Conservation (phyloP, 2,329 filamentous ascomycete genomes). For the Hymenoscyphus repandus region DNA sequence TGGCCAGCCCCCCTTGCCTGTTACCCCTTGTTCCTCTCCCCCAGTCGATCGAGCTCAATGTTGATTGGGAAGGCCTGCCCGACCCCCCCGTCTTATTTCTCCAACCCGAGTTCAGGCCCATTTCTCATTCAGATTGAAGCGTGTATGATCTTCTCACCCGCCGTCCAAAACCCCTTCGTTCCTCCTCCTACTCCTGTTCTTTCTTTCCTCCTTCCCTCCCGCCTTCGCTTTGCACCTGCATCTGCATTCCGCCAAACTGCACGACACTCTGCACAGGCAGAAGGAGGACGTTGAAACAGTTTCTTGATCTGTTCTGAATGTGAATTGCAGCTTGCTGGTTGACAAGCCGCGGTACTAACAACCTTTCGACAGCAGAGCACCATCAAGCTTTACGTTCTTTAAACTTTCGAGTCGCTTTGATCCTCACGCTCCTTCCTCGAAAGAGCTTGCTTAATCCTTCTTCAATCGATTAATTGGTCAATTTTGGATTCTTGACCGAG, state of each 20-base stretch:
- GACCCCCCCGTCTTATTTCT: conserved; percentile 1
- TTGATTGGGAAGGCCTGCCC: conserved; percentile 3
- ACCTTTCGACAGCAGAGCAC: background rate
- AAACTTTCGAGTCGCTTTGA: background rate
- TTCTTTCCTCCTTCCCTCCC: conserved; percentile 15
- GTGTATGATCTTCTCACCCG: conserved; percentile 7
- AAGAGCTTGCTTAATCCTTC: background rate
- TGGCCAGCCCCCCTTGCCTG: background rate
- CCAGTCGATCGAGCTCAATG: background rate
- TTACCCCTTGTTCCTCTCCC: background rate
- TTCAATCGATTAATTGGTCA: conserved; percentile 1
- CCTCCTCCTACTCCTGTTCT: conserved; percentile 14
- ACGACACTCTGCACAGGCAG: conserved; percentile 14
- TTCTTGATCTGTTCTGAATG: conserved; percentile 7
- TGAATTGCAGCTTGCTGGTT: conserved; percentile 23
- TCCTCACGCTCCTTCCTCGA: conserved; percentile 1
- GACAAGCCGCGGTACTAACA: conserved; percentile 14
- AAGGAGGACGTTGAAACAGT: conserved; percentile 7
- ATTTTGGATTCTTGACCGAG: background rate
- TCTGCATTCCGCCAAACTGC: conserved; percentile 16
- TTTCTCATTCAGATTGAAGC: conserved; percentile 2
- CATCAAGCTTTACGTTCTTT: background rate
- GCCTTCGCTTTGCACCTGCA: conserved; percentile 7
- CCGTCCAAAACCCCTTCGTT: conserved; percentile 5
- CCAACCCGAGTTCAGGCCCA: conserved; percentile 6